A percentile compares a stretch with the other conserved stretches of the same genome.
Evolutionary conservation across 2,329 filamentous ascomycete genomes (phyloP).

Genomic region (Plectosphaerella cucumerina): DNA sequence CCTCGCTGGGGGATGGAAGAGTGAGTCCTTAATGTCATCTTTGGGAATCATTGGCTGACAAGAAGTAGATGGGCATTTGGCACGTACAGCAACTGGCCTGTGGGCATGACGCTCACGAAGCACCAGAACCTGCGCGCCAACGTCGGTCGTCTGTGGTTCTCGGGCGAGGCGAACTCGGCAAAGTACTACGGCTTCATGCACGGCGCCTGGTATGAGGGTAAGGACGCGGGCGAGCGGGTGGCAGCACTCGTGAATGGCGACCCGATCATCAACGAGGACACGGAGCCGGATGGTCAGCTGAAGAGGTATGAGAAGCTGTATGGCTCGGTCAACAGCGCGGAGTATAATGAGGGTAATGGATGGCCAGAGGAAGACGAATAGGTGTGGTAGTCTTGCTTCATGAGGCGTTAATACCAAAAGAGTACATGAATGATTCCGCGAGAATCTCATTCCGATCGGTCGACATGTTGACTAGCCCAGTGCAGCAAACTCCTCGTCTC

Average conservation of each 20-base stretch:
- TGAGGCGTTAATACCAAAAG: no score
- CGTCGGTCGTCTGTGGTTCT: constrained; percentile 56
- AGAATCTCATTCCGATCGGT: no score
- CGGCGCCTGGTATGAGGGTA: constrained; percentile 55
- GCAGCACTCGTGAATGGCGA: constrained; percentile 28
- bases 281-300: constrained; percentile 17
- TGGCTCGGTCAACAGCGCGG: constrained; percentile 3
- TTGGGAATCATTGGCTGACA: neutral
- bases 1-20: constrained; percentile 48
- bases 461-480: no score
- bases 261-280: constrained; percentile 16
- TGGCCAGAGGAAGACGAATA: no score
- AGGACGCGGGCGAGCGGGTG: constrained; percentile 40
- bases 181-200: constrained; percentile 65
- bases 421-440: no score
- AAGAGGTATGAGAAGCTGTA: constrained; percentile 23
- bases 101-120: constrained; percentile 57
- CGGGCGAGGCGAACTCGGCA: constrained; percentile 59
- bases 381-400: no score
- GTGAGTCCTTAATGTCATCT: constrained; percentile 12
- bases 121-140: constrained; percentile 68
- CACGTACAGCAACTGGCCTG: constrained; percentile 66
- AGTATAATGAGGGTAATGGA: no score
- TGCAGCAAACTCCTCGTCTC: no score
- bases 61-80: constrained; percentile 43